phyloP scores from a whole-genome alignment of 495 filamentous ascomycete species.

The Immersiella caudata region DNA sequence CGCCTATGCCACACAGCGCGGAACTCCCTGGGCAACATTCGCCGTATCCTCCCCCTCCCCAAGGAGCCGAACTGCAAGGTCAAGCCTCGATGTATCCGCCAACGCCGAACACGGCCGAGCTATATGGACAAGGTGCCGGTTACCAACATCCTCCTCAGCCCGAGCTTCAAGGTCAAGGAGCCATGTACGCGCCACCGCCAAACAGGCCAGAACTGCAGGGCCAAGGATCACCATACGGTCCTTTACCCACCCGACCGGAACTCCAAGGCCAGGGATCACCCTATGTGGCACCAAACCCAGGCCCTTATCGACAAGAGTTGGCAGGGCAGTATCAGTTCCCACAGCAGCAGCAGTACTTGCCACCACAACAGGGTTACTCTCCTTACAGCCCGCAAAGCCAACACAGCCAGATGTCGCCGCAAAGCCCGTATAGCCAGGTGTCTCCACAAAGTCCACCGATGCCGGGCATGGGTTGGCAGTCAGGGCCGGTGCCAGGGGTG shows the following conservation, averaged over 20 bases:
- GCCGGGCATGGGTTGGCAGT: constrained; percentile 42
- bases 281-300: constrained; percentile 7
- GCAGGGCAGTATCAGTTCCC: constrained; percentile 26
- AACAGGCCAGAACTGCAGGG: constrained; percentile 27
- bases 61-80: constrained; percentile 24
- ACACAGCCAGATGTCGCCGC: constrained; percentile 8
- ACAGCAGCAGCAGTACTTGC: constrained; percentile 17
- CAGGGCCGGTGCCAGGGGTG: constrained; percentile 39
- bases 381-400: neutral
- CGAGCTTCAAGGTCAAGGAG: constrained; percentile 27
- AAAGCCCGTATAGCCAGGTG: constrained; percentile 9
- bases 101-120: constrained; percentile 23
- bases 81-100: constrained; percentile 24
- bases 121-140: constrained; percentile 30
- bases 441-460: constrained; percentile 15
- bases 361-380: constrained; percentile 17
- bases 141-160: constrained; percentile 20
- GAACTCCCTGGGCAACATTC: constrained; percentile 39
- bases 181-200: constrained; percentile 7
- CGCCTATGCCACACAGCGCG: constrained; percentile 24
- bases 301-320: constrained; percentile 1
- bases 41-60: constrained; percentile 21
- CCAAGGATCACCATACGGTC: constrained; percentile 23
- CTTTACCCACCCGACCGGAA: constrained; percentile 17
- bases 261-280: constrained; percentile 20